These are phyloP conservation scores for Naganishia vaughanmartiniae DNA, from an alignment of 768 basidiomycete species.

Conservation along the genomic window DNA sequence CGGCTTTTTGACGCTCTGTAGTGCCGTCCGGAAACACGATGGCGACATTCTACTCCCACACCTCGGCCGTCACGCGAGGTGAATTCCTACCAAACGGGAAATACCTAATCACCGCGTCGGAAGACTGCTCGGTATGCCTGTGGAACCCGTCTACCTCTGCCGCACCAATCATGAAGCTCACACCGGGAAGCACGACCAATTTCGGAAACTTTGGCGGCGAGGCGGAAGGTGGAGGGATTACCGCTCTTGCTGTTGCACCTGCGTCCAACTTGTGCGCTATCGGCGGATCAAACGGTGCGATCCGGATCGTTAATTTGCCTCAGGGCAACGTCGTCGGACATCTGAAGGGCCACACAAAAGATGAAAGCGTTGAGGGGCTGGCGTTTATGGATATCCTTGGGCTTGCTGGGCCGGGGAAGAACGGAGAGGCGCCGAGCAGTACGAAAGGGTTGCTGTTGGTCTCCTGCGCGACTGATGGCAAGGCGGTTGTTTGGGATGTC, in stretches of 20 bases:
- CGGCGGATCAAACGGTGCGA: slow-evolving; percentile 78
- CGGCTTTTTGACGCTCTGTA: slow-evolving; percentile 47
- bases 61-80: slow-evolving; percentile 76
- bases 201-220: slow-evolving; percentile 53
- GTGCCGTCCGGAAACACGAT: slow-evolving; percentile 93
- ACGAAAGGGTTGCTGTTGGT: slow-evolving; percentile 61
- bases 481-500: slow-evolving; percentile 91
- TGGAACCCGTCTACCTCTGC: slow-evolving; percentile 80
- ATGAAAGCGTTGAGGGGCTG: slow-evolving; percentile 82
- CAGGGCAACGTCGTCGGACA: slow-evolving; percentile 78
- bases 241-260: slow-evolving; percentile 76
- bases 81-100: slow-evolving; percentile 92
- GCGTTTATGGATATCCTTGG: slow-evolving; percentile 74
- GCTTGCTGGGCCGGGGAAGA: slow-evolving; percentile 52
- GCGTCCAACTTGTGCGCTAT: slow-evolving; percentile 86
- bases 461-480: slow-evolving; percentile 89
- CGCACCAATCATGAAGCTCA: slow-evolving; percentile 76
- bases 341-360: slow-evolving; percentile 78
- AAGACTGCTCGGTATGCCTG: slow-evolving; percentile 73
- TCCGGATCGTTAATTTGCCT: slow-evolving; percentile 79
- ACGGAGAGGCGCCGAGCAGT: slow-evolving; percentile 52
- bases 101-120: slow-evolving; percentile 80
- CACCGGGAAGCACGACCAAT: slow-evolving; percentile 46
- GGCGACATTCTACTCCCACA: slow-evolving; percentile 93
- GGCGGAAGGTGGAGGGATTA: slow-evolving; percentile 63